phyloP scores from a whole-genome alignment of 2,329 filamentous ascomycete species.

The Clarireedia paspali region DNA sequence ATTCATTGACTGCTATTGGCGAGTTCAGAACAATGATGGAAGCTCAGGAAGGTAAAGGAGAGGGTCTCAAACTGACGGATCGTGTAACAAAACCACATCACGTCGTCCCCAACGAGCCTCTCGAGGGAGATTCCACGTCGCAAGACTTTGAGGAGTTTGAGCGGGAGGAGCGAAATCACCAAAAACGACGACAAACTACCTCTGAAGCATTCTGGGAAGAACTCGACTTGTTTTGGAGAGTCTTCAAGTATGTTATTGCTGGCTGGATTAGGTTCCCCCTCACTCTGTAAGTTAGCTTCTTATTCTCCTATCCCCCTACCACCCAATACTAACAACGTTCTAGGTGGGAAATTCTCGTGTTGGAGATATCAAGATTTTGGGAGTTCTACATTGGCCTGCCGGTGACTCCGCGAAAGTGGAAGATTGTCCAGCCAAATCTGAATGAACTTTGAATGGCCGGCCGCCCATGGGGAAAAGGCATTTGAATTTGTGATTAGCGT shows the following conservation, averaged over 20 bases:
- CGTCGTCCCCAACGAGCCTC: slow-evolving; percentile 27
- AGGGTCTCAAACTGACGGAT: slow-evolving; percentile 19
- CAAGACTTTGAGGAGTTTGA: slow-evolving; percentile 36
- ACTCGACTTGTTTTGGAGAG: slow-evolving; percentile 51
- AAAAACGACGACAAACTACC: slow-evolving; percentile 33
- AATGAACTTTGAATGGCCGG: slow-evolving; percentile 33
- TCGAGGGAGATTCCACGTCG: slow-evolving; percentile 30
- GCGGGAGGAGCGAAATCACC: slow-evolving; percentile 21
- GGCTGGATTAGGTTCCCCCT: slow-evolving; percentile 65
- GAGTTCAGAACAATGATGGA: slow-evolving; percentile 57
- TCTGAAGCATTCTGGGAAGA: slow-evolving; percentile 57
- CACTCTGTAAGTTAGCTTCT: slow-evolving; percentile 50
- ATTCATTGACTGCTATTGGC: slow-evolving; percentile 67
- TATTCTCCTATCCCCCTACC: not conserved
- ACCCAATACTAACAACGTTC: slow-evolving; percentile 12
- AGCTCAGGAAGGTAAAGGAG: slow-evolving; percentile 26
- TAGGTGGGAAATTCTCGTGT: slow-evolving; percentile 43
- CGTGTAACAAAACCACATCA: slow-evolving; percentile 35
- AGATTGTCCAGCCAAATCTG: slow-evolving; percentile 24
- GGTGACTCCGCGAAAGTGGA: slow-evolving; percentile 49
- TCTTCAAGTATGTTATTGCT: slow-evolving; percentile 57
- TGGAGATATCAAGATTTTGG: slow-evolving; percentile 49
- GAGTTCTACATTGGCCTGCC: slow-evolving; percentile 57
- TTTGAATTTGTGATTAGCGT: not conserved
- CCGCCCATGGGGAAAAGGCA: not conserved